Evolutionary conservation across 345 rosid species (phyloP), one percentile per base, ranked within the genome.

Genomic region (Adansonia digitata): DNA sequence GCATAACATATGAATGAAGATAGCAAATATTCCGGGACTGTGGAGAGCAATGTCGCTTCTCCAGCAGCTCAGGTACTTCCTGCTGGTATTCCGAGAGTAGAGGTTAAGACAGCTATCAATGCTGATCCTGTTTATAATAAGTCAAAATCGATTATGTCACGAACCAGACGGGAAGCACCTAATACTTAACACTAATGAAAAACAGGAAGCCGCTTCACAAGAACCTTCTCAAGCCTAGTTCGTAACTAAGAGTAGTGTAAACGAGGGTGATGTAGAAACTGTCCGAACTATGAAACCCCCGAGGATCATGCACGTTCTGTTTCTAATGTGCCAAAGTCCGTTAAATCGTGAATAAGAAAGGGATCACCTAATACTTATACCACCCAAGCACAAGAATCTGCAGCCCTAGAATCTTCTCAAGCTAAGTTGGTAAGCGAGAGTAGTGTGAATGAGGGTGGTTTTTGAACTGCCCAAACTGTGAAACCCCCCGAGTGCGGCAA

Each of bases 91-190:
- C 52, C 82, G 71, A 83, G 43, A 34, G 79, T 22, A 61, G 80
- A 46, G 71, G 62, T 76, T 42, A 74, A 31, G 52, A 60, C 69
- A 17, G 62, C 60, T 29, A 31, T 62, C 63, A 71, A 59, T 78
- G n/a, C n/a, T 78, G 81, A n/a, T n/a, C n/a, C n/a, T 52, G 79
- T 69, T 74, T 37, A 74, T 62, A 81, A 69, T 74, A 84, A 83
- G 75, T 79, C 84, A 5, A 77, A 76, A 75, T 73, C 81, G 46
- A 79, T 80, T 67, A 55, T 79, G 75, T 84, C 85, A 60, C 81
- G 75, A 43, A 75, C 70, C 64, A 70, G 86, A 65, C 84, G 69
- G 62, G 86, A 82, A 71, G 72, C 74, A 49, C 40, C 82, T 48
- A 74, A 74, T 64, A 24, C 70, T 66, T 13, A n/a, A 49, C 74